Evolutionary conservation across 2,329 filamentous ascomycete species (phyloP), one percentile per base, ranked within the genome.

Genomic region (Alternaria angustiovoidea): DNA sequence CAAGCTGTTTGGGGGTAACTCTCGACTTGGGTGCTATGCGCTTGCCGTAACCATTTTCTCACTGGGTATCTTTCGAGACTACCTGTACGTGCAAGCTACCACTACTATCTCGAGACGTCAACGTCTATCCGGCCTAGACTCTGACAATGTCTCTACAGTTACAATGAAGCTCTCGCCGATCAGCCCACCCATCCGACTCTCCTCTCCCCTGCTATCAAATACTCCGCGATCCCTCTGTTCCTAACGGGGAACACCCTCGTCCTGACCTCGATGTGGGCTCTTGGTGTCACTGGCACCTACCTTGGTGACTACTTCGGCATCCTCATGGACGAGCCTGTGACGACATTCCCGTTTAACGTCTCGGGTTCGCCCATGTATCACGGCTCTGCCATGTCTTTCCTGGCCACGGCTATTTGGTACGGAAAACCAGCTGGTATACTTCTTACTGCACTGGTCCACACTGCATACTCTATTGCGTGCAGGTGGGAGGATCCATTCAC

Each of bases 251-350:
- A 97, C 79, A 80, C 91, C 52, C 88, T 99, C 36, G 95, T 99
- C 51, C 72, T 98, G 51, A 90, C 90, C 34, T 95, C 91, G 62
- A 98, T 96, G 81, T 97, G 89, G 88, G 91, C 89, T 34, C 88
- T 99, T 41, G 95, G 95, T 59, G 88, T 99, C 73, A 97, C 93
- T 0, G 95, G 95, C 64, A 99, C 95, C 38, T 99, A 97, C 78
- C 85, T 99, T 36, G 95, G 95, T 70, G 95, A 99, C 83, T 99
- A 99, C 85, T 99, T 98, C 77, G 95, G 95, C 70, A 97, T 98
- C 78, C 85, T 99, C 67, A 96, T 97, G 93, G 94, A 98, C 77
- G 83, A 90, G 69, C 94, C 94, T 73, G 94, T 99, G 53, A 96
- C 93, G 12, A 91, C 92, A 14, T 99, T 99, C 78, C 95, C 95